These are phyloP conservation scores for Neurospora africana DNA, from an alignment of 495 filamentous ascomycete genomes.

Conservation along the genomic window DNA sequence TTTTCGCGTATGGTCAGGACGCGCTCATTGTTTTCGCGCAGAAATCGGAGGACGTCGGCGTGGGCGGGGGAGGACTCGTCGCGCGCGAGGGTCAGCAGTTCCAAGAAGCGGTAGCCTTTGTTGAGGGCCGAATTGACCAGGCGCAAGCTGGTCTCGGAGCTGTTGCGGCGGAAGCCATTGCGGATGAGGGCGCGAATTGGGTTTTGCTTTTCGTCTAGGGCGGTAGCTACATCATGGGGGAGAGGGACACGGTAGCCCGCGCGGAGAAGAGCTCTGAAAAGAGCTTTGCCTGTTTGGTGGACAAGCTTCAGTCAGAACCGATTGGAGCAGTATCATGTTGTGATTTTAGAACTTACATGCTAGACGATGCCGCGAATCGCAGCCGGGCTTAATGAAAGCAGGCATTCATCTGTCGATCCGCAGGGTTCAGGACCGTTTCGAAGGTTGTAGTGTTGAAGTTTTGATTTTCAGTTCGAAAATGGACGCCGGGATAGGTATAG, in stretches of 20 bases:
- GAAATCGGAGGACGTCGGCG: constrained; percentile 22
- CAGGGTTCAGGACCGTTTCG: background rate
- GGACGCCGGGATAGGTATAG: background rate
- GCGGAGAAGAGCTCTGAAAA: constrained; percentile 62
- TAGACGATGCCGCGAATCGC: constrained; percentile 47
- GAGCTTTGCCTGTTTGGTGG: constrained; percentile 48
- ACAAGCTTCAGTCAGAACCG: background rate
- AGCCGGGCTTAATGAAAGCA: constrained; percentile 33
- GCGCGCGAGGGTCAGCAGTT: constrained; percentile 12
- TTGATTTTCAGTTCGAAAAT: background rate
- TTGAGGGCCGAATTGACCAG: constrained; percentile 44
- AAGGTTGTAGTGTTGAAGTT: background rate
- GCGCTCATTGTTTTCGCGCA: constrained; percentile 20
- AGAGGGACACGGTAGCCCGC: constrained; percentile 43
- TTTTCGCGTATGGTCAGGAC: constrained; percentile 13
- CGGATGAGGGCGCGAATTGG: constrained; percentile 34
- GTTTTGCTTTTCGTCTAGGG: constrained; percentile 26
- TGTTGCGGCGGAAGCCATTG: constrained; percentile 50
- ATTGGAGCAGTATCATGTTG: background rate
- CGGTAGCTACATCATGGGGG: constrained; percentile 27
- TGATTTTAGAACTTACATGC: constrained; percentile 44
- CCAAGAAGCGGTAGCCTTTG: constrained; percentile 48
- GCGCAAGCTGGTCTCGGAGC: constrained; percentile 41
- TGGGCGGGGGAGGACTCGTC: constrained; percentile 11
- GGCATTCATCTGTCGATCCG: constrained; percentile 24